Evolutionary conservation across 441 rosid species (phyloP).

Genomic region (Erodium moschatum): DNA sequence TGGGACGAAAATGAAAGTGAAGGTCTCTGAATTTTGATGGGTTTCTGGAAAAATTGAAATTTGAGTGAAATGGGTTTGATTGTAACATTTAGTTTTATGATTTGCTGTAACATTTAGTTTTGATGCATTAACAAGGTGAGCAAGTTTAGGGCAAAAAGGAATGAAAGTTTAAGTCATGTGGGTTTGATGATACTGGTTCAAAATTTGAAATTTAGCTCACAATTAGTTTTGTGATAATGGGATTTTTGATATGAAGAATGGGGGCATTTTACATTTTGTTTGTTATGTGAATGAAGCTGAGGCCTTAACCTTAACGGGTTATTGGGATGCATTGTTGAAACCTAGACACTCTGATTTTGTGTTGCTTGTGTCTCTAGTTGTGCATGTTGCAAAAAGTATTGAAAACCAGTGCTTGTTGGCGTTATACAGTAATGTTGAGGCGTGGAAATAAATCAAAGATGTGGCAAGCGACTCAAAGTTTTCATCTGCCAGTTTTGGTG

Average conservation of each 20-base stretch:
- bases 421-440: conserved; percentile 47
- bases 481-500: conserved; percentile 20
- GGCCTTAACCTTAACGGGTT: background rate
- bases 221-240: background rate
- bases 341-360: background rate
- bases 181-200: background rate
- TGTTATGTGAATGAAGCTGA: conserved; percentile 6
- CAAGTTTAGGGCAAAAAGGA: too few species aligned
- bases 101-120: background rate
- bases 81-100: background rate
- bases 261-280: background rate
- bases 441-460: conserved; percentile 36
- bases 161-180: background rate
- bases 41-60: background rate
- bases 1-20: background rate
- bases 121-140: too few species aligned
- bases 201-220: background rate
- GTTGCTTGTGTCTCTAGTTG: background rate
- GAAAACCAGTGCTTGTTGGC: conserved; percentile 3
- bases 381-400: background rate
- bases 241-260: background rate
- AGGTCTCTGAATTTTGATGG: background rate
- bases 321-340: background rate
- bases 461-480: conserved; percentile 31
- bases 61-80: background rate